Evolutionary conservation across 345 rosid species (phyloP).

Genomic region (Toxicodendron radicans): DNA sequence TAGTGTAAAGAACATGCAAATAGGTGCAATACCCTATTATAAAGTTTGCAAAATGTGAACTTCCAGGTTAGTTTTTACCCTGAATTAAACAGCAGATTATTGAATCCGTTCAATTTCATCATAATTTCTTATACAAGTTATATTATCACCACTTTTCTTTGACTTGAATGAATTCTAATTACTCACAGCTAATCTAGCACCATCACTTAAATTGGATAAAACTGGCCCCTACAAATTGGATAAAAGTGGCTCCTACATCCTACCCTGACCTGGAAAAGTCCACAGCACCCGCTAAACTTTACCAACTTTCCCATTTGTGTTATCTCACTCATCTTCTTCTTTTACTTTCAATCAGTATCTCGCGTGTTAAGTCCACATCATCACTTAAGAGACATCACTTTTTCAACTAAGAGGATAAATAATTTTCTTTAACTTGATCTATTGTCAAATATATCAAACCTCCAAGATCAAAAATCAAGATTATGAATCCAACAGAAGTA

Average conservation of each 20-base stretch:
- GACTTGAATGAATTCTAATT: not conserved
- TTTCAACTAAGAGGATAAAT: not conserved
- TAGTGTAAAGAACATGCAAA: slow-evolving; percentile 7
- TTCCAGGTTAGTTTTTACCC: not conserved
- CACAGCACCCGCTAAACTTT: not conserved
- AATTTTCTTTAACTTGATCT: not conserved
- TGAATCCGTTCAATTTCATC: not conserved
- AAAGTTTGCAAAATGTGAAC: not conserved
- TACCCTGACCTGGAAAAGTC: not conserved
- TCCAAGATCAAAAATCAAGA: slow-evolving; percentile 7
- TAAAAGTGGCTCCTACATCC: not conserved
- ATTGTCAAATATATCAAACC: not conserved
- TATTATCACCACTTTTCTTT: not conserved
- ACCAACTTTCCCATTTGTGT: not conserved
- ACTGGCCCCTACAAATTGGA: not conserved
- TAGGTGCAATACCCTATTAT: not conserved
- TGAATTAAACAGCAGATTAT: not conserved
- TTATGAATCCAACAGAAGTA: not conserved
- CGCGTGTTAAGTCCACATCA: not conserved
- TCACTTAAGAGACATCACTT: not conserved
- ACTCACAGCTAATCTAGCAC: not conserved
- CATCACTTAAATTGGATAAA: not conserved
- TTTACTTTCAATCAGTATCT: not conserved
- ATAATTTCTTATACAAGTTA: not conserved
- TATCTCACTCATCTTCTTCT: not conserved